Evolutionary conservation across 768 basidiomycete species (phyloP).

Genomic region (Multifurca ochricompacta): DNA sequence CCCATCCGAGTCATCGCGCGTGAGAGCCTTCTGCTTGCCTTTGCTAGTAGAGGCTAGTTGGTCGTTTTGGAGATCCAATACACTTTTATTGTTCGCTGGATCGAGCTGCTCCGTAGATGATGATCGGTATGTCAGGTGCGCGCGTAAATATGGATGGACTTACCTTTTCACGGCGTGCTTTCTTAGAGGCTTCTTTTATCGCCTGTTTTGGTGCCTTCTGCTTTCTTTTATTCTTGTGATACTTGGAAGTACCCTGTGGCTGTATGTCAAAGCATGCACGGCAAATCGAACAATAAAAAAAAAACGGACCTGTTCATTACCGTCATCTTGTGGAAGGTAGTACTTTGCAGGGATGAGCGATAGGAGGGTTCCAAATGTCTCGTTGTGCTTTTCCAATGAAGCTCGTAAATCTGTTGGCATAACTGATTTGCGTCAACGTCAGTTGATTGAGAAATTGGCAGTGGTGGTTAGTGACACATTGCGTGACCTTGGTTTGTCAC

Average conservation of each 20-base stretch:
- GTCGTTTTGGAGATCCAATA: constrained; percentile 44
- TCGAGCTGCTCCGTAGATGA: constrained; percentile 59
- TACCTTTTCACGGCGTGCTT: constrained; percentile 84
- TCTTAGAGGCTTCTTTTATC: constrained; percentile 82
- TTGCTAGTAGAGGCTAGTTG: constrained; percentile 25
- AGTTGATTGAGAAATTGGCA: not conserved
- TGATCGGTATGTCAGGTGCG: not conserved
- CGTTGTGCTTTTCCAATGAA: constrained; percentile 79
- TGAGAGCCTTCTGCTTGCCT: constrained; percentile 43
- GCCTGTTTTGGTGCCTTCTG: constrained; percentile 69
- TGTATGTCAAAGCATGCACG: not conserved
- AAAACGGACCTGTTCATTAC: constrained; percentile 53
- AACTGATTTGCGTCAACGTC: not conserved
- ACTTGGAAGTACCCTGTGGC: constrained; percentile 51
- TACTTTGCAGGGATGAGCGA: constrained; percentile 85
- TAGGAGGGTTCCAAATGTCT: constrained; percentile 74
- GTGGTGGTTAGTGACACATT: too few relatives aligned
- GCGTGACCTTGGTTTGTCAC: not conserved
- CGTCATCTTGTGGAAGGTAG: constrained; percentile 65
- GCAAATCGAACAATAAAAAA: not conserved
- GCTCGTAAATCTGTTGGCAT: constrained; percentile 35
- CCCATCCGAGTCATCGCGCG: constrained; percentile 26
- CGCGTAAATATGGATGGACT: constrained; percentile 1
- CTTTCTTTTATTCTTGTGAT: constrained; percentile 85
- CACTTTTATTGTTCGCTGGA: constrained; percentile 78